These are phyloP conservation scores for Euphorbia lathyris DNA, from an alignment of 345 rosid genomes.

Conservation along the genomic window DNA sequence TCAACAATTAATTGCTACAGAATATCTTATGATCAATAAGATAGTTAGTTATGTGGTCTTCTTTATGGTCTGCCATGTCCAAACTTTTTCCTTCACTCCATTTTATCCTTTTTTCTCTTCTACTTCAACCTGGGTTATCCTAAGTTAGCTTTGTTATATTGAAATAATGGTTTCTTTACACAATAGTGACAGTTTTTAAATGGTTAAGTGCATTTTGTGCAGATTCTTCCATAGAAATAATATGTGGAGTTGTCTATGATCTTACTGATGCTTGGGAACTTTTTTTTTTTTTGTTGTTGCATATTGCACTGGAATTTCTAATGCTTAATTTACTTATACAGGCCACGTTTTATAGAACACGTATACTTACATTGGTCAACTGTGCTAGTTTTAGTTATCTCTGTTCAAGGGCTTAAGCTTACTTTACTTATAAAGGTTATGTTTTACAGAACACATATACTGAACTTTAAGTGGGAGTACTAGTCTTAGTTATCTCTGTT, in stretches of 20 bases:
- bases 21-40: background rate
- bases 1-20: background rate
- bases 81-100: background rate
- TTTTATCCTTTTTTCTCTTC: background rate
- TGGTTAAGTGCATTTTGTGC: background rate
- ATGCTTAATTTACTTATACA: background rate
- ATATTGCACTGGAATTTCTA: background rate
- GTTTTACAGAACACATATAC: background rate
- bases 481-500: background rate
- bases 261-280: background rate
- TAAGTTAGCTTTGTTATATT: background rate
- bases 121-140: background rate
- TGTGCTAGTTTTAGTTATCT: too few relatives aligned
- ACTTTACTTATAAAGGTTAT: background rate
- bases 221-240: background rate
- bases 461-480: background rate
- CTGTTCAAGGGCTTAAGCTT: too few relatives aligned
- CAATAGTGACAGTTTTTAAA: background rate
- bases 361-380: too few relatives aligned
- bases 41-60: background rate
- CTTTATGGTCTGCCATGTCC: background rate
- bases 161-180: background rate
- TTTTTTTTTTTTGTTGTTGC: background rate
- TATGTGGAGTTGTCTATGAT: background rate
- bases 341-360: background rate